These are phyloP conservation scores for Triticum aestivum DNA, from an alignment of 176 grass and related monocot genomes.

Conservation along the genomic window IWGSC_CS_RefSeq_v2.1 NC_057805.1:21024981-21025480, in stretches of 20 bases:
- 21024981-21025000: too few relatives aligned
- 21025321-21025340: neutral
- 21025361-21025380: neutral
- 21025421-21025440: neutral
- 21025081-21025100: too few relatives aligned
- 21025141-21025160: too few relatives aligned
- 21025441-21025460: neutral
- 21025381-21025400: constrained; percentile 9
- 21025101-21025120: too few relatives aligned
- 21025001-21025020: too few relatives aligned
- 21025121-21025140: too few relatives aligned
- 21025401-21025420: neutral
- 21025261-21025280: neutral
- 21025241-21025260: neutral
- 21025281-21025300: neutral
- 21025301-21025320: neutral
- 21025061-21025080: too few relatives aligned
- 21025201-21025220: too few relatives aligned
- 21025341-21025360: neutral
- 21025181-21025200: too few relatives aligned
- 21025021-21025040: neutral
- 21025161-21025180: too few relatives aligned
- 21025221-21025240: too few relatives aligned
- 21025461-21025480: neutral
- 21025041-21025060: neutral